Percentiles rank a stretch among this genome's conserved stretches.
Conservation (phyloP, 768 basidiomycete genomes). For the Crassisporium funariophilum region DNA sequence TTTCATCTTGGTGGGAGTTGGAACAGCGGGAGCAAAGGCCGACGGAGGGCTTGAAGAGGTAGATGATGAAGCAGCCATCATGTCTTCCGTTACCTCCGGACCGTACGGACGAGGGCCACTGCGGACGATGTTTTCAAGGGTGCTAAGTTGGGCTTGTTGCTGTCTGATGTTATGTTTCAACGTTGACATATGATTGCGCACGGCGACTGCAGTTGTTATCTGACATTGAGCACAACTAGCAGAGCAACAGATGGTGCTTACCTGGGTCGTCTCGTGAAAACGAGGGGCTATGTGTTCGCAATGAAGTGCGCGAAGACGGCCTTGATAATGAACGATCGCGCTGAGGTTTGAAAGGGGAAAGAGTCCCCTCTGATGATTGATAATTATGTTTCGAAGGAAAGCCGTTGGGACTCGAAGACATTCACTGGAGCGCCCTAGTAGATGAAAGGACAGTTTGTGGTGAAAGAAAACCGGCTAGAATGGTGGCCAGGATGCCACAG, state of each 20-base stretch:
- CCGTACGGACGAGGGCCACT: slow-evolving; percentile 66
- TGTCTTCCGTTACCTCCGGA: slow-evolving; percentile 37
- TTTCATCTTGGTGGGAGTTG: slow-evolving; percentile 49
- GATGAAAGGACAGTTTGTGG: slow-evolving; percentile 6
- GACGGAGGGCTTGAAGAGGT: slow-evolving; percentile 31
- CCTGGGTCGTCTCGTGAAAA: slow-evolving; percentile 66
- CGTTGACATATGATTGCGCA: slow-evolving; percentile 79
- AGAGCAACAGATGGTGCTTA: slow-evolving; percentile 31
- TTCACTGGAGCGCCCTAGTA: slow-evolving; percentile 22
- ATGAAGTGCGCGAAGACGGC: slow-evolving; percentile 44
- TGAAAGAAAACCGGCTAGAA: background rate
- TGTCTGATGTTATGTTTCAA: slow-evolving; percentile 83
- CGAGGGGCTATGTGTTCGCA: slow-evolving; percentile 57
- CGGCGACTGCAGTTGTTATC: slow-evolving; percentile 51
- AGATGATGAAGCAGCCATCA: slow-evolving; percentile 35
- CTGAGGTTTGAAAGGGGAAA: slow-evolving; percentile 33
- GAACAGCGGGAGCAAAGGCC: slow-evolving; percentile 32
- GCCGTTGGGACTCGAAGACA: slow-evolving; percentile 35
- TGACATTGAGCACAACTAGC: slow-evolving; percentile 5
- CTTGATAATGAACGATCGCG: slow-evolving; percentile 42
- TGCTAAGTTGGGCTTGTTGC: slow-evolving; percentile 77
- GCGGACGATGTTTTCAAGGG: slow-evolving; percentile 67
- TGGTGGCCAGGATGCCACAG: background rate
- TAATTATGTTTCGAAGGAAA: slow-evolving; percentile 6
- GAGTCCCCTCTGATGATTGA: slow-evolving; percentile 7